Conservation (phyloP, 306 rosid species). For the Sphenostylis stenocarpa region DNA sequence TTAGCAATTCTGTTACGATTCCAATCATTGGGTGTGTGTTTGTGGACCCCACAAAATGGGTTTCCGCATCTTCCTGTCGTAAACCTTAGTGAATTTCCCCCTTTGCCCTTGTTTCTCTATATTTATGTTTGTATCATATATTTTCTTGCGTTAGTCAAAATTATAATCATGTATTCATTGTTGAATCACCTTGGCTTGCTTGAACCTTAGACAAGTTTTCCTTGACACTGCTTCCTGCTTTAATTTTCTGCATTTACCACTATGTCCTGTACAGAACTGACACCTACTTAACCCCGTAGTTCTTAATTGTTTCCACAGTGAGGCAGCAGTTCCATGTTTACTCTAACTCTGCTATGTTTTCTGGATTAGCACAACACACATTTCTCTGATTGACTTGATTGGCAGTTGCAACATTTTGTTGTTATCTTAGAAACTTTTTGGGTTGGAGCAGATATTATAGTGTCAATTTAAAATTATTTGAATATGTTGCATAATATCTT, state of each 20-base stretch:
- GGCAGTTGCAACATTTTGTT: not conserved
- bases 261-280: not conserved
- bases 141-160: too few species aligned
- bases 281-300: not conserved
- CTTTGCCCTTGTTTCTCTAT: too few species aligned
- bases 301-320: not conserved
- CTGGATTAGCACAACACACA: not conserved
- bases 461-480: constrained; percentile 12
- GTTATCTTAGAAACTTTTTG: not conserved
- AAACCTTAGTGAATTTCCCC: too few species aligned
- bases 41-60: too few species aligned
- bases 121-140: too few species aligned
- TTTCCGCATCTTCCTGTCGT: too few species aligned
- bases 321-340: not conserved
- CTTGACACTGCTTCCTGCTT: not conserved
- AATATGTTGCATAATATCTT: constrained; percentile 8
- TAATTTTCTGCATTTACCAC: not conserved
- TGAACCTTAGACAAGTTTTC: not conserved
- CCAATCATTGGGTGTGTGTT: too few species aligned
- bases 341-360: not conserved
- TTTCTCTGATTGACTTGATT: not conserved
- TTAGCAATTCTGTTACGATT: too few species aligned
- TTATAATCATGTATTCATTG: too few species aligned
- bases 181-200: not conserved
- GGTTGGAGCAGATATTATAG: constrained; percentile 1